A percentile compares a stretch with the other conserved stretches of the same genome.
Conservation (phyloP, 2,329 filamentous ascomycete species). For the Rhytidhysteron rufulum region DNA sequence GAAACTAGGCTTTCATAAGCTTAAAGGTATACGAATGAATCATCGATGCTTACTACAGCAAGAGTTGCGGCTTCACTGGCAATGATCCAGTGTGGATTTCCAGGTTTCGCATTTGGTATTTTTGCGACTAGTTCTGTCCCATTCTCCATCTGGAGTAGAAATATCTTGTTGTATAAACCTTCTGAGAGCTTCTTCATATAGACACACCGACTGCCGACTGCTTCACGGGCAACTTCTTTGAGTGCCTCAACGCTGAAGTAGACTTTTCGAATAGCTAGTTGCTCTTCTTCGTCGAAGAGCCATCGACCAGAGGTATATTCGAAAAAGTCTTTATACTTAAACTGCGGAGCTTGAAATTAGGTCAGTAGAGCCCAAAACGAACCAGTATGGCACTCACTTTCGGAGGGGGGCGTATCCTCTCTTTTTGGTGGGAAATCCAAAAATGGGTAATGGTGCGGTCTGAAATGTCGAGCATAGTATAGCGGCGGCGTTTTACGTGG, state of each 20-base stretch:
- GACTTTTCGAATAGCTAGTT: slow-evolving; percentile 19
- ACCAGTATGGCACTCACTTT: too few relatives aligned
- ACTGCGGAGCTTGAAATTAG: too few relatives aligned
- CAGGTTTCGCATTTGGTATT: slow-evolving; percentile 36
- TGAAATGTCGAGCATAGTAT: too few relatives aligned
- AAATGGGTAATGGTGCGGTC: too few relatives aligned
- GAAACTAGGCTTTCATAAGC: slow-evolving; percentile 19
- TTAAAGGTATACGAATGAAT: background rate
- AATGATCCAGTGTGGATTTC: slow-evolving; percentile 29
- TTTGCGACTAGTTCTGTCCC: slow-evolving; percentile 32
- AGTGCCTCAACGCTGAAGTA: slow-evolving; percentile 28
- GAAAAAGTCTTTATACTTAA: slow-evolving; percentile 25
- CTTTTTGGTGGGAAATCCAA: too few relatives aligned
- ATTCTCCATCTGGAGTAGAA: slow-evolving; percentile 35
- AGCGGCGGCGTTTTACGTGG: too few relatives aligned
- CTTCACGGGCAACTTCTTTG: slow-evolving; percentile 16
- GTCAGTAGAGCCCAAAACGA: too few relatives aligned
- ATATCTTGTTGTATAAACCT: slow-evolving; percentile 32
- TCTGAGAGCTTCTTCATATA: slow-evolving; percentile 26
- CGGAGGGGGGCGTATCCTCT: too few relatives aligned
- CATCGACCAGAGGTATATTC: slow-evolving; percentile 26
- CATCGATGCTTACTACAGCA: slow-evolving; percentile 25
- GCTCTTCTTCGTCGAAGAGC: slow-evolving; percentile 17
- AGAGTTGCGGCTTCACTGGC: slow-evolving; percentile 38
- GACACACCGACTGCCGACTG: slow-evolving; percentile 24